These are phyloP conservation scores for Citrullus mucosospermus DNA, from an alignment of 306 rosid species.

Conservation along the genomic window DNA sequence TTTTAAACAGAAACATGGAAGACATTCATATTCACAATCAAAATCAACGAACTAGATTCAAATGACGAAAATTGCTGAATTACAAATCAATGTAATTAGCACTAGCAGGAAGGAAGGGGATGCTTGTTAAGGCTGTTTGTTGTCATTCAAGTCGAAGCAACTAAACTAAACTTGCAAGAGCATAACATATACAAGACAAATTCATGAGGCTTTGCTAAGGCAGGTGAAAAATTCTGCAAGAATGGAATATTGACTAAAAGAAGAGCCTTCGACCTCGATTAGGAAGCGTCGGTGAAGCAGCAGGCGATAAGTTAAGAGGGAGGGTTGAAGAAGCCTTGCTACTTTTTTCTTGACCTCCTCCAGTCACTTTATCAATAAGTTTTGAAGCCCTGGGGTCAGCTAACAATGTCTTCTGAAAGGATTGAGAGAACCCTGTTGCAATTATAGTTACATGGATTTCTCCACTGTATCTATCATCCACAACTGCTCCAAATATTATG, in stretches of 20 bases:
- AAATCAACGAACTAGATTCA: background rate
- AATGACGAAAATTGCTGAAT: background rate
- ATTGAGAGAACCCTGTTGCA: constrained; percentile 90
- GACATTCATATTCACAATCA: background rate
- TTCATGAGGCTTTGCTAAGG: constrained; percentile 21
- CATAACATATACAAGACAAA: constrained; percentile 4
- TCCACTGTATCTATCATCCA: constrained; percentile 87
- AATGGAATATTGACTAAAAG: constrained; percentile 25
- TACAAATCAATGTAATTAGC: background rate
- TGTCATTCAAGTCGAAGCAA: background rate
- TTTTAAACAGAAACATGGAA: background rate
- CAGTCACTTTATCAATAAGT: constrained; percentile 43
- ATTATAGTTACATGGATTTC: constrained; percentile 89
- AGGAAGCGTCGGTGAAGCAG: constrained; percentile 35
- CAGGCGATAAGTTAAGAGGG: constrained; percentile 32
- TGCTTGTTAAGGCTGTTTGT: background rate
- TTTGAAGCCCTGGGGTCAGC: constrained; percentile 84
- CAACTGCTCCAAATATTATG: constrained; percentile 89
- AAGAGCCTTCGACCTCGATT: constrained; percentile 61
- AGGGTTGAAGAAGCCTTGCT: constrained; percentile 36
- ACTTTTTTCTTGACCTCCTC: constrained; percentile 34
- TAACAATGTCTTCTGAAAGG: constrained; percentile 73
- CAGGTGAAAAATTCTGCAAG: background rate
- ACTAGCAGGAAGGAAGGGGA: background rate
- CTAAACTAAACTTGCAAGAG: background rate